phyloP scores from a whole-genome alignment of 305 asterid genomes.

The Caryopteris hybrid region DNA sequence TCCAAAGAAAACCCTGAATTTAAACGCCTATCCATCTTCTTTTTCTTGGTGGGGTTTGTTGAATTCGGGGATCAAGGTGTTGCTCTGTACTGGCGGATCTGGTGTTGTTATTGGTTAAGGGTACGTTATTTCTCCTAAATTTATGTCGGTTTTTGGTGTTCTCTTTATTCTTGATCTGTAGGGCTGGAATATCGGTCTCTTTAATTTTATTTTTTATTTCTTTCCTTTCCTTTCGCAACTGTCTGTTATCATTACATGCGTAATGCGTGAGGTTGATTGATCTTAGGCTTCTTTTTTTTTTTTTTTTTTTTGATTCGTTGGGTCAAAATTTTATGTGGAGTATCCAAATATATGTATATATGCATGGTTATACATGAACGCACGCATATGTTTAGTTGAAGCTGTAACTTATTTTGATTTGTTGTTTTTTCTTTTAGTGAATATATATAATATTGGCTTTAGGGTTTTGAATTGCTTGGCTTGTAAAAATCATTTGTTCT shows the following conservation, averaged over 20 bases:
- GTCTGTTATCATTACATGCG: neutral
- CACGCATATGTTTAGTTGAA: too few relatives aligned
- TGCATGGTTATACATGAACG: neutral
- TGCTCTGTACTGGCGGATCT: constrained; percentile 12
- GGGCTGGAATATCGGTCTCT: neutral
- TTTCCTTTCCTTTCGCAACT: neutral
- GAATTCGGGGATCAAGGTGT: constrained; percentile 7
- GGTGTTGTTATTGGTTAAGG: constrained; percentile 1
- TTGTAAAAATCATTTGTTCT: neutral
- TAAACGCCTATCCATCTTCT: neutral
- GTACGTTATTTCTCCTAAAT: neutral
- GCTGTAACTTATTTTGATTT: neutral
- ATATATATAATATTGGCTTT: neutral
- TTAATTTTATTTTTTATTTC: neutral
- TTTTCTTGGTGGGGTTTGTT: neutral
- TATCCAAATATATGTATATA: neutral
- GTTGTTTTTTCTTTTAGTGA: neutral
- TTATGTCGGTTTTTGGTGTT: neutral
- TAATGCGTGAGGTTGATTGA: neutral
- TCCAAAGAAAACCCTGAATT: neutral
- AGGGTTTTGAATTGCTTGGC: neutral
- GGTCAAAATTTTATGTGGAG: neutral
- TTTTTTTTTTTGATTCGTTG: neutral
- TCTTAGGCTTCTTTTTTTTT: neutral
- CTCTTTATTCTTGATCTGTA: neutral